Percentiles rank a stretch among this genome's conserved stretches.
phyloP scores from a whole-genome alignment of 2,329 filamentous ascomycete species.

The Paraconiothyrium sp. region DNA sequence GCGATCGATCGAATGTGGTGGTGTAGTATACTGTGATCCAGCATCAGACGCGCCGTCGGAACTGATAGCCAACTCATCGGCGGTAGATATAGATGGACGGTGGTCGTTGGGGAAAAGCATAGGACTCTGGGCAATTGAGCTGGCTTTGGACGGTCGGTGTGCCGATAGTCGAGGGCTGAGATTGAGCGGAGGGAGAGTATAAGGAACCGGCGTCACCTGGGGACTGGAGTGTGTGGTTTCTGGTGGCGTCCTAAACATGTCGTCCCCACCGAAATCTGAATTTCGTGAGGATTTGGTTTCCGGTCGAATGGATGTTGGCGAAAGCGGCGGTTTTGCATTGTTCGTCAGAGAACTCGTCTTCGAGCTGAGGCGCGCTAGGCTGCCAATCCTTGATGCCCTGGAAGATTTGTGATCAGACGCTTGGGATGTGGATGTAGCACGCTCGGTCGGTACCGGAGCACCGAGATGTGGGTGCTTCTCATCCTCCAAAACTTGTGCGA shows the following conservation, averaged over 20 bases:
- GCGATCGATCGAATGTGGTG: constrained; percentile 38
- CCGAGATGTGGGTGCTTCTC: constrained; percentile 62
- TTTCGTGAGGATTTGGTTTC: constrained; percentile 50
- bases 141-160: constrained; percentile 43
- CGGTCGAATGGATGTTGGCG: constrained; percentile 42
- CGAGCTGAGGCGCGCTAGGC: constrained; percentile 47
- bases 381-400: constrained; percentile 40
- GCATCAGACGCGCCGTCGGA: constrained; percentile 46
- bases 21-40: constrained; percentile 42
- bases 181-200: constrained; percentile 43
- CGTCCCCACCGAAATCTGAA: constrained; percentile 47
- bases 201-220: constrained; percentile 38
- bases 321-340: constrained; percentile 42
- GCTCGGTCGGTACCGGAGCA: constrained; percentile 38
- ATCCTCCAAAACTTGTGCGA: constrained; percentile 85
- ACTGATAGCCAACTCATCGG: constrained; percentile 38
- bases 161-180: constrained; percentile 44
- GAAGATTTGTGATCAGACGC: constrained; percentile 35
- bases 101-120: constrained; percentile 44
- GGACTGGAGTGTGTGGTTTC: constrained; percentile 53
- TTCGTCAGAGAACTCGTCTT: constrained; percentile 47
- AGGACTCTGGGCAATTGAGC: constrained; percentile 47
- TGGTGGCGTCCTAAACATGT: constrained; percentile 58
- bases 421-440: constrained; percentile 33
- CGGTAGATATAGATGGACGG: constrained; percentile 46